Evolutionary conservation across 2,329 filamentous ascomycete species (phyloP), one percentile per base, ranked within the genome.

Genomic region (Fusarium piperis): DNA sequence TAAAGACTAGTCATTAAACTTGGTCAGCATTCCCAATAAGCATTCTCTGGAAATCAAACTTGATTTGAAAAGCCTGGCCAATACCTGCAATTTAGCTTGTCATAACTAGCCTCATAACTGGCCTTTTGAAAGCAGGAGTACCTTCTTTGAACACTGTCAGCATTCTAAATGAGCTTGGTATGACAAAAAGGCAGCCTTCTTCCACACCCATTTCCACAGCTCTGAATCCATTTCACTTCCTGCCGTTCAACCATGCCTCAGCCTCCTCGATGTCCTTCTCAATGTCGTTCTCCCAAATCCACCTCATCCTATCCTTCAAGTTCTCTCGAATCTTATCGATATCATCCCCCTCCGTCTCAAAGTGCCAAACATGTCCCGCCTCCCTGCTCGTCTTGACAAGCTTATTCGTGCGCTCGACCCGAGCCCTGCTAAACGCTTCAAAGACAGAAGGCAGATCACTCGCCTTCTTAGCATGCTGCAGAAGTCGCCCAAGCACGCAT

Each of bases 401-500:
- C n/a, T 59, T 58, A 36, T 66, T 59, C 3, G 59, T 62, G 23
- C 64, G 64, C 11, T 26, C 18, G 11, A 62, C 2, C 26, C 64
- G 52, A 6, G 59, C 53, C 26, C 52, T 58, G 36, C 53, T 62
- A 32, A 58, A 66, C 16, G 59, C 59, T n/a, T 62, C 59, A 18
- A 66, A 66, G 8, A 59, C 64, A 20, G n/a, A 4, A 5, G 63
- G 63, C 4, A 66, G 52, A 23, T 66, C 52, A 8, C 36, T 44
- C 26, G 63, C 39, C n/a, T n/a, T 23, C 7, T 57, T 26, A 12
- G 61, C 63, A 11, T 60, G 41, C 18, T 39, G 30, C 13, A 65
- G 63, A 18, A 65, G 48, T 3, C 57, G 20, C 6, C 39, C 35
- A n/a, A 66, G 48, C 30, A 61, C 64, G n/a, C 28, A 86, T 83